phyloP scores from a whole-genome alignment of 2,329 filamentous ascomycete genomes.

The Diplodia seriata region DNA sequence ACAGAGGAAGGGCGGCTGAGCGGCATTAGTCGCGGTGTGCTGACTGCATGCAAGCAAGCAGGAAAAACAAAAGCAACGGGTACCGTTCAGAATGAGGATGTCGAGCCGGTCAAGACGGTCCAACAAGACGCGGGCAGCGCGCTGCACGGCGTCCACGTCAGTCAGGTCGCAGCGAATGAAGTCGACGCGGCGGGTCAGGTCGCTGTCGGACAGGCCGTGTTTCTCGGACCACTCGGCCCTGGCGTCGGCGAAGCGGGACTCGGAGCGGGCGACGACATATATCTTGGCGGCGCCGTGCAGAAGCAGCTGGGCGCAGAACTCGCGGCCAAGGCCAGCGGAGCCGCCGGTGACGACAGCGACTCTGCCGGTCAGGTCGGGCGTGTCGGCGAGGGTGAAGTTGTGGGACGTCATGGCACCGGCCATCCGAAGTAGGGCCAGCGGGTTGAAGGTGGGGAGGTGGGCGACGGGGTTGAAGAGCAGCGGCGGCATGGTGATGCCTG shows the following conservation, averaged over 20 bases:
- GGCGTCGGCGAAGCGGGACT: constrained; percentile 38
- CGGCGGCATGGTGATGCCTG: constrained; percentile 1
- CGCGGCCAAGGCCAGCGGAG: constrained; percentile 44
- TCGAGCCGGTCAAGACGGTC: constrained; percentile 40
- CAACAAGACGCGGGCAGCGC: constrained; percentile 38
- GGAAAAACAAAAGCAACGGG: constrained; percentile 4
- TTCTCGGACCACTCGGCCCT: constrained; percentile 38
- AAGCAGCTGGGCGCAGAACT: constrained; percentile 44
- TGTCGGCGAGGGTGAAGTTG: constrained; percentile 41
- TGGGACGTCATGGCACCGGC: constrained; percentile 38
- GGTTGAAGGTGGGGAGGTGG: constrained; percentile 29
- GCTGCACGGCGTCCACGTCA: constrained; percentile 39
- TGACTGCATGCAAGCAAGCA: constrained; percentile 20
- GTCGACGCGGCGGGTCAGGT: constrained; percentile 36
- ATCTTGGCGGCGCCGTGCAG: constrained; percentile 41
- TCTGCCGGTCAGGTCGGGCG: constrained; percentile 39
- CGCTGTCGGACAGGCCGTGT: constrained; percentile 35
- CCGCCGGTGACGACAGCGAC: constrained; percentile 45
- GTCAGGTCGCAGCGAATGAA: constrained; percentile 45
- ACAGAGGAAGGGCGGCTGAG: constrained; percentile 35
- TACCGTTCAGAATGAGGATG: constrained; percentile 39
- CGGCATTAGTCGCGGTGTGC: constrained; percentile 8
- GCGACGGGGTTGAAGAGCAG: constrained; percentile 28
- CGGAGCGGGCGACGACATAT: constrained; percentile 41
- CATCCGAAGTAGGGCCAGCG: constrained; percentile 37